phyloP scores from a whole-genome alignment of 163 green algal genomes.

The Scenedesmus sp. region DNA sequence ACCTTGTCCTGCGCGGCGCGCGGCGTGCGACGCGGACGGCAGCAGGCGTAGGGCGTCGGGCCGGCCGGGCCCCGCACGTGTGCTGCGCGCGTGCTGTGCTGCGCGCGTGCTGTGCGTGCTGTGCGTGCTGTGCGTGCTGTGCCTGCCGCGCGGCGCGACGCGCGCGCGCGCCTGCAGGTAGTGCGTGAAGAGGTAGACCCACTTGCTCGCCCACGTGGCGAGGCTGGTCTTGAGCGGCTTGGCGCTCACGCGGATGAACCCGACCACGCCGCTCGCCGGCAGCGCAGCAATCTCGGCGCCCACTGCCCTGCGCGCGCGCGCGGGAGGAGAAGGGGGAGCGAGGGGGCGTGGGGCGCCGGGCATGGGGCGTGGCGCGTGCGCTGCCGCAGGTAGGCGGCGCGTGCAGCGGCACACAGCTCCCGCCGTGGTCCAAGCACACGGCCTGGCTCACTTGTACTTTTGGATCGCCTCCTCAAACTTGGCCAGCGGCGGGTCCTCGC shows the following conservation, averaged over 20 bases:
- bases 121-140: neutral
- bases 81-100: neutral
- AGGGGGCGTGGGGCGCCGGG: neutral
- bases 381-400: too few species aligned
- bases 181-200: constrained; percentile 90
- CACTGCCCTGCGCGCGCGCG: constrained; percentile 76
- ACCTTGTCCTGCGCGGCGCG: constrained; percentile 66
- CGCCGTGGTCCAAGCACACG: too few species aligned
- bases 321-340: neutral
- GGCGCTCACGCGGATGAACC: constrained; percentile 83
- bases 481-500: constrained; percentile 75
- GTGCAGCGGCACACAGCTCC: too few species aligned
- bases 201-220: constrained; percentile 87
- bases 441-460: constrained; percentile 52
- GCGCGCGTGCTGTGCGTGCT: neutral
- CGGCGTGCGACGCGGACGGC: too few species aligned
- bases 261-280: constrained; percentile 67
- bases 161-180: constrained; percentile 72
- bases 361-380: neutral
- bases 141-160: neutral
- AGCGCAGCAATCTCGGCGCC: constrained; percentile 78
- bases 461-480: constrained; percentile 84
- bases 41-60: too few species aligned
- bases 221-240: constrained; percentile 91
- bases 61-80: too few species aligned